A percentile compares a stretch with the other conserved stretches of the same genome.
phyloP scores from a whole-genome alignment of 2,329 filamentous ascomycete species.

The Diaporthe sp. region DNA sequence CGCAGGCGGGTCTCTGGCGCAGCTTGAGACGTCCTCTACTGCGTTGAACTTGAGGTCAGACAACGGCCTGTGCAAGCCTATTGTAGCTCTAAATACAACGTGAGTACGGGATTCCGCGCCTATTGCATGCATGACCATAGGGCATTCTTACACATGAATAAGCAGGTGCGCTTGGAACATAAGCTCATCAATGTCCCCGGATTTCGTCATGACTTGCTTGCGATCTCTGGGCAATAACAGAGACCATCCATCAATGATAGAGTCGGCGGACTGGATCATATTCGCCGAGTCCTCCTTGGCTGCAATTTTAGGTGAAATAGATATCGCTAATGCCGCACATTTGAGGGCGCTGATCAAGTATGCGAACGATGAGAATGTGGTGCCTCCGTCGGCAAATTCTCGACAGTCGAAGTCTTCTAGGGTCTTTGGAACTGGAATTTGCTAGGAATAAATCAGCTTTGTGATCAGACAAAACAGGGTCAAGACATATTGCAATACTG shows the following conservation, averaged over 20 bases:
- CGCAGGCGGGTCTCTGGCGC: not conserved
- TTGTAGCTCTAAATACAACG: not conserved
- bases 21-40: slow-evolving; percentile 21
- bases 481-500: not conserved
- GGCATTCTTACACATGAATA: slow-evolving; percentile 1
- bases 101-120: not conserved
- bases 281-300: not conserved
- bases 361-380: slow-evolving; percentile 11
- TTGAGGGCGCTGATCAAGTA: slow-evolving; percentile 2
- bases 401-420: slow-evolving; percentile 1
- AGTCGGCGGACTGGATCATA: slow-evolving; percentile 16
- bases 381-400: not conserved
- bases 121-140: too few species aligned
- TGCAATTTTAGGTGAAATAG: not conserved
- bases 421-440: not conserved
- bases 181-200: slow-evolving; percentile 8
- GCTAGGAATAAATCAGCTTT: not conserved
- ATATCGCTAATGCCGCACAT: slow-evolving; percentile 13
- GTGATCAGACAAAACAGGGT: not conserved
- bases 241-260: slow-evolving; percentile 14
- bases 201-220: not conserved
- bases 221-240: slow-evolving; percentile 10
- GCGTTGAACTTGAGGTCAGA: slow-evolving; percentile 21
- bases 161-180: slow-evolving; percentile 13
- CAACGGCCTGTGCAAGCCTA: slow-evolving; percentile 4